Percentiles rank a stretch among this genome's conserved stretches.
Conservation (phyloP, 2,329 filamentous ascomycete species). For the Aspergillus sergii region DNA sequence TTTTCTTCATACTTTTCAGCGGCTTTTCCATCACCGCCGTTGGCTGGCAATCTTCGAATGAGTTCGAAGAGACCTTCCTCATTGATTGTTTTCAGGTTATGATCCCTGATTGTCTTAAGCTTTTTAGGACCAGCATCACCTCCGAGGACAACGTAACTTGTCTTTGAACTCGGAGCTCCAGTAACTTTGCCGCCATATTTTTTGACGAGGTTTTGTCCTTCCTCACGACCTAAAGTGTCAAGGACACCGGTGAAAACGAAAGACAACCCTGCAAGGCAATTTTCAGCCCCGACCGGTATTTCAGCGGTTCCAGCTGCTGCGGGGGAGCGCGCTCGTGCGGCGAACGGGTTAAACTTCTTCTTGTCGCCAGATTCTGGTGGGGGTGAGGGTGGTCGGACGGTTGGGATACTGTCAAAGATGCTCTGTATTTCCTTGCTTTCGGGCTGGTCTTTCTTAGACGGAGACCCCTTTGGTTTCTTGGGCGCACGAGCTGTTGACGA, state of each 20-base stretch:
- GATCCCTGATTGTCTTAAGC: conserved; percentile 77
- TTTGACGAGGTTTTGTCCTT: conserved; percentile 84
- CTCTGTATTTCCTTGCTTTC: conserved; percentile 76
- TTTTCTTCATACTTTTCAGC: conserved; percentile 85
- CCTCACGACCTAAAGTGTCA: conserved; percentile 77
- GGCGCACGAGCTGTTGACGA: conserved; percentile 32
- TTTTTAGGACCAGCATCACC: conserved; percentile 92
- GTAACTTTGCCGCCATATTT: conserved; percentile 92
- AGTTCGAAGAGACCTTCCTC: conserved; percentile 89
- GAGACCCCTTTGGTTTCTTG: conserved; percentile 57
- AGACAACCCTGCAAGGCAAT: conserved; percentile 83
- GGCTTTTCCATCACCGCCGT: conserved; percentile 84
- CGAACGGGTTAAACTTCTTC: conserved; percentile 75
- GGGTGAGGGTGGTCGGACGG: conserved; percentile 79
- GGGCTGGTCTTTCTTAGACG: conserved; percentile 66
- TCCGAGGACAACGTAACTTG: conserved; percentile 89
- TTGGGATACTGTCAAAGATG: conserved; percentile 86
- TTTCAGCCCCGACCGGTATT: conserved; percentile 79
- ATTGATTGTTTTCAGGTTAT: conserved; percentile 87
- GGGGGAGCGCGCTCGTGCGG: conserved; percentile 63
- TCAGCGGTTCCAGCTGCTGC: conserved; percentile 67
- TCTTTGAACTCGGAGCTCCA: conserved; percentile 83
- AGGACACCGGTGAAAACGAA: conserved; percentile 96
- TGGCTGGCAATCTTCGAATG: conserved; percentile 77
- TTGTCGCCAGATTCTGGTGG: conserved; percentile 68